Conservation (phyloP, 768 basidiomycete genomes). For the Phanerodontia chrysosporium region DNA sequence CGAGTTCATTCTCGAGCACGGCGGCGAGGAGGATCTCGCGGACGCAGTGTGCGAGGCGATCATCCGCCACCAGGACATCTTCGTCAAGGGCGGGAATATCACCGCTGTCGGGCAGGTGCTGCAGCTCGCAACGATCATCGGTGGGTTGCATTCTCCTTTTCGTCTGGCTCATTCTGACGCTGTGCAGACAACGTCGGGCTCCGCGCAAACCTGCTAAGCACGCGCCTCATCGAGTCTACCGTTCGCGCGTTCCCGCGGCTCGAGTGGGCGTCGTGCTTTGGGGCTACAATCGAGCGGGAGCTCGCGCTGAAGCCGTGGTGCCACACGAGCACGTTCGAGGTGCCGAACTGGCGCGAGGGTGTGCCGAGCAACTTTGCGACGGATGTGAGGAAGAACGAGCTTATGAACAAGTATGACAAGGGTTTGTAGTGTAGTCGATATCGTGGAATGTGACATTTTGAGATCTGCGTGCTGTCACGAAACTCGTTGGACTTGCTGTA, state of each 20-base stretch:
- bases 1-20: slow-evolving; percentile 39
- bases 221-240: slow-evolving; percentile 37
- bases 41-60: slow-evolving; percentile 44
- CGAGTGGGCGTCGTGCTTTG: slow-evolving; percentile 44
- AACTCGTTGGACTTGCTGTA: no score
- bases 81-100: slow-evolving; percentile 39
- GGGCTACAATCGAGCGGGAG: slow-evolving; percentile 40
- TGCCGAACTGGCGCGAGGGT: slow-evolving; percentile 40
- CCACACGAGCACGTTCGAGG: slow-evolving; percentile 44
- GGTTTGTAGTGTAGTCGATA: neutral
- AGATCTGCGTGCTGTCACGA: no score
- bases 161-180: neutral
- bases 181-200: slow-evolving; percentile 39
- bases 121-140: slow-evolving; percentile 46
- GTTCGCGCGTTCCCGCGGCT: slow-evolving; percentile 37
- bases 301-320: slow-evolving; percentile 46
- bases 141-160: slow-evolving; percentile 20
- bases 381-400: slow-evolving; percentile 40
- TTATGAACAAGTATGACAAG: slow-evolving; percentile 28
- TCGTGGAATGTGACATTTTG: no score
- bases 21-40: slow-evolving; percentile 45
- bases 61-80: slow-evolving; percentile 37
- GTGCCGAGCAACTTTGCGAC: slow-evolving; percentile 43
- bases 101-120: slow-evolving; percentile 47
- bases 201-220: slow-evolving; percentile 41